Conservation (phyloP, 257 asterid species). For the Cruciata laevipes region DNA sequence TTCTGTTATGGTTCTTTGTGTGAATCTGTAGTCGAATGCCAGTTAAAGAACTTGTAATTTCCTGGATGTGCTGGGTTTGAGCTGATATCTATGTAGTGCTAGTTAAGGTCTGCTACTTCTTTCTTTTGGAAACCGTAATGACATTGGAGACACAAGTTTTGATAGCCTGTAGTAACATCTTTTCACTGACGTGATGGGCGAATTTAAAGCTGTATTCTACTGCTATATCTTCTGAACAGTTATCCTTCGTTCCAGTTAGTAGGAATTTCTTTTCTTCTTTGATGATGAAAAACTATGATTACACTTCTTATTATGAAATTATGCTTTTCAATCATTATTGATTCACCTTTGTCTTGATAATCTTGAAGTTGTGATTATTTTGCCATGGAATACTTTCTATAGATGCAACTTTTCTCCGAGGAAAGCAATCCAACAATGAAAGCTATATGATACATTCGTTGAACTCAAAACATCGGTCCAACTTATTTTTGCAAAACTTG, state of each 20-base stretch:
- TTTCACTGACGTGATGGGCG: neutral
- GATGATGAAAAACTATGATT: too few species aligned
- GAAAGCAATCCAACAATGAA: neutral
- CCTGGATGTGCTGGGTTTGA: constrained; percentile 6
- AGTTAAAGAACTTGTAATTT: constrained; percentile 12
- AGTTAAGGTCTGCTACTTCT: neutral
- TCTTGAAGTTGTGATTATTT: neutral
- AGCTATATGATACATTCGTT: too few species aligned
- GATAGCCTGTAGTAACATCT: neutral
- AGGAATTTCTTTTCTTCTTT: neutral
- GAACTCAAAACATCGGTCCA: too few species aligned
- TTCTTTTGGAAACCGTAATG: neutral
- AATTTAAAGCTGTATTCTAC: neutral
- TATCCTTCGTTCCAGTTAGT: neutral
- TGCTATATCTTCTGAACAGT: neutral
- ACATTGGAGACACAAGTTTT: neutral
- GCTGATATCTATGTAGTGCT: neutral
- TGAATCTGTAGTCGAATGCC: constrained; percentile 11
- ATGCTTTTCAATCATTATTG: too few species aligned
- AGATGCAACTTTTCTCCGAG: neutral
- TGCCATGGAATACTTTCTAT: neutral
- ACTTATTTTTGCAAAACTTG: too few species aligned
- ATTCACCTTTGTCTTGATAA: too few species aligned
- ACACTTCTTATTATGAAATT: too few species aligned
- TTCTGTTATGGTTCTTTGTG: constrained; percentile 17